Base-by-base conservation (phyloP, 352 stramenopile genomes). In the Pythium folliculosum region DNA sequence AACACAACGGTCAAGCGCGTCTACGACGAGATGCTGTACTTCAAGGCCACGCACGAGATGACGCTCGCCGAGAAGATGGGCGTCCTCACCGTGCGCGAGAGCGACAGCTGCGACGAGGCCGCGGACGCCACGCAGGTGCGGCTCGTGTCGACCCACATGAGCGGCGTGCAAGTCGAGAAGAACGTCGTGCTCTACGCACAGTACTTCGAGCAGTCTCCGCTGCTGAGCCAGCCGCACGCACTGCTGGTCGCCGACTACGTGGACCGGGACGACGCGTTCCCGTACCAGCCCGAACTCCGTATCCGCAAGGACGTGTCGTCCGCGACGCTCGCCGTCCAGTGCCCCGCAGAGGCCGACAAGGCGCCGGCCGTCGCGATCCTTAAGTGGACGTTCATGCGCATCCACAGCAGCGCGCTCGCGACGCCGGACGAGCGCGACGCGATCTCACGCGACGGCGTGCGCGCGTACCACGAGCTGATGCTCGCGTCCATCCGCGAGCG, bases 221-320 rank as follows among this genome's bases (percentile, higher is more conserved):
- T 37, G 25, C 43, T 64, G 12, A 44, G 47, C 13, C 30, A 30
- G 27, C 57, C 57, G 12, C 45, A 60, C 19, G 60, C 21, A 1
- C 14, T 67, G 8, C 17, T 52, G 1, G 35, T 60, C 38, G 21
- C 44, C 9, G 60, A 67, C 25, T 56, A 44, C 38, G 49, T 70
- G 9, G 63, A 70, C 21, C 37, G 55, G 14, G 63, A 70, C 38
- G 63, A 70, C 14, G 19, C 25, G 23, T 56, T 44, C 22, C 48
- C 55, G 16, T 70, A 65, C 49, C 35, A 65, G 48, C 38, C 54
- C 10, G 21, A 52, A 32, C 47, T 22, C 40, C 55, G 63, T 9
- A 25, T 65, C 19, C 62, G 62, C n/a, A 50, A 50, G 21, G 43
- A 62, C 53, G 38, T 63, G 37, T 48, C 62, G 30, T 59, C 52